Base-by-base conservation (phyloP, 495 filamentous ascomycete genomes). In the Aspergillus hancockii region DNA sequence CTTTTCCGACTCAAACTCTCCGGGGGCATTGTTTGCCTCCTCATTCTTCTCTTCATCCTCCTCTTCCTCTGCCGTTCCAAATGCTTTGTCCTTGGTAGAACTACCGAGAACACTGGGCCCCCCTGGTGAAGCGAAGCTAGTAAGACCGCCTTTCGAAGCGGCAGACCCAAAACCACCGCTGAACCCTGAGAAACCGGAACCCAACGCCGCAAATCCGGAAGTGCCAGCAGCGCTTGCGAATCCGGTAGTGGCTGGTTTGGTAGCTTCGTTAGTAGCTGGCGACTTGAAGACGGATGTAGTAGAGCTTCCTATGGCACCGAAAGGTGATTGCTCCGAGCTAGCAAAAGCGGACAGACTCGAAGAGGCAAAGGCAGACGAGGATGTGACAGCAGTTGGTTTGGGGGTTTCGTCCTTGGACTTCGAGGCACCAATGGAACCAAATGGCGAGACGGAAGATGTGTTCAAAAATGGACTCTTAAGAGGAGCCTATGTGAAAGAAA, bases 31-130 rank as follows among this genome's bases (percentile, higher is more conserved):
- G 3, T 80, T 75, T n/a, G 64, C 71, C 10, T 76, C 78, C 34
- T 75, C 74, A 25, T 77, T 72, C 51, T 76, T 73, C 38, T 79
- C 76, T 18, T 73, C 83, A 18, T 87, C 83, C 5, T 75, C 79
- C n/a, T 88, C 85, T 36, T 82, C 82, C 38, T 83, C 83, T 8
- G 85, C 81, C 9, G 88, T 88, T 10, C 92, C 91, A 63, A 96
- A 90, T 0, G 89, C 75, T 71, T 81, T 89, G 8, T 82, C 76
- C 34, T 86, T 82, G 68, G 85, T 85, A 32, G 77, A 61, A 31
- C 75, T 81, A 47, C 81, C 83, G 12, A 83, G 65, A 49, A 85
- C 75, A 32, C 71, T 75, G 38, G 83, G 68, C 31, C 76, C 75
- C 50, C 80, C 84, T 28, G 86, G 83, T 34, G 85, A 85, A 16